Evolutionary conservation across 208 protist genomes (phyloP), one percentile per base, ranked within the genome.

Genomic region (Tritrichomonas musculus): DNA sequence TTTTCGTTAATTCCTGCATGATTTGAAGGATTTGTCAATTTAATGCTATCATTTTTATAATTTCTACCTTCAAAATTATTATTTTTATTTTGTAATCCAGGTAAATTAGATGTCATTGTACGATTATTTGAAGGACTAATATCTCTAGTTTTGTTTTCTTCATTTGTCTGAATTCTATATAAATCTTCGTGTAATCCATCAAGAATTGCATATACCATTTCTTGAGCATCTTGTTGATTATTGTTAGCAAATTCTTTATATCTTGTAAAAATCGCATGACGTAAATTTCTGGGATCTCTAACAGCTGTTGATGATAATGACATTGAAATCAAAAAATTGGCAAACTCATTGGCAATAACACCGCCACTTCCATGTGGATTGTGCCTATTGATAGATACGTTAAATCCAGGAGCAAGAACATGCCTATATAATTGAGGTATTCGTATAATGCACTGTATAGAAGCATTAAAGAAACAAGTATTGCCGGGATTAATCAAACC

Each of bases 111-210:
- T 22, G 53, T 17, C 53, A 60, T 60, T 22, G 53, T 60, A 22
- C 11, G 53, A 17, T 60, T 60, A 60, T 60, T 60, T 5, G 5
- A 5, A 22, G 53, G 5, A 17, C 53, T 60, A n/a, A n/a, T n/a
- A n/a, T n/a, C n/a, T 60, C 11, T 5, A 17, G 53, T 22, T 5
- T 22, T 22, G 17, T 60, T 60, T 22, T 60, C 53, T 22, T 5
- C 5, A 17, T 60, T 17, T 22, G 5, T 22, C 11, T 60, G 53
- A 17, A 22, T 22, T 5, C 27, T 8, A n/a, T 69, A n/a, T n/a
- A 88, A 20, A 88, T 88, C 77, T 60, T 88, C 77, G 22, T 88
- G 77, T 20, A 88, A 20, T 25, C 77, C 77, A 39, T 57, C 47
- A 41, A 88, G 47, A 55, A 88, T 53, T 20, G 77, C 77, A 39